Evolutionary conservation across 345 rosid species (phyloP), one percentile per base, ranked within the genome.

Genomic region (Populus euphratica): DNA sequence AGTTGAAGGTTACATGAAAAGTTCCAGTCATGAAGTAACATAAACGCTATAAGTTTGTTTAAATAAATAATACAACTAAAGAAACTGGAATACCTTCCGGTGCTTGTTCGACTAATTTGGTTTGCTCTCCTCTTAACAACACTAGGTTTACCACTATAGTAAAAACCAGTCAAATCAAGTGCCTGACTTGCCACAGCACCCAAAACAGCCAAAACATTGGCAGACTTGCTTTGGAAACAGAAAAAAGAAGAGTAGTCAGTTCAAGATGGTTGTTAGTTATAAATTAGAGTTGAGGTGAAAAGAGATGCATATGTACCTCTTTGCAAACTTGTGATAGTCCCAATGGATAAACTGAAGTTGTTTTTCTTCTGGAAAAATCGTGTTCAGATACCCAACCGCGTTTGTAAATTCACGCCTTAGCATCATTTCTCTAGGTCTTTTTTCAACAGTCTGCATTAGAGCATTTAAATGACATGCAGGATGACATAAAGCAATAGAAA

Each of bases 181-280:
- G 99, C 98, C 87, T 96, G 94, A 75, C 92, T 88, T 80, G 99
- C 99, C 81, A 96, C 96, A 50, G 83, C 92, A 82, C 97, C 99
- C 94, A 96, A 92, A 79, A 96, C 98, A 86, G 99, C 99, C 88
- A 96, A 91, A 83, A 93, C 99, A 83, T 96, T 96, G 77, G 99
- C 99, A 43, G 99, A 96, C 90, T 96, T 96, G 91, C 99, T 96
- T 64, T 83, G 50, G 72, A 79, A 82, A 81, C 74, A 68, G 76
- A 69, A 81, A 70, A 70, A 62, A 84, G 74, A 27, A 68, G n/a
- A 83, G 13, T 68, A 68, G 67, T 83, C 71, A 88, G 86, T 73
- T 81, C 83, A 77, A 71, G 23, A 7, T 49, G 25, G 12, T 8
- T 1, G 44, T 68, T 72, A 27, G 21, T 67, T 38, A 12, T 71